Conservation (phyloP, 2,329 filamentous ascomycete species). For the Pleoardoris graminearum region DNA sequence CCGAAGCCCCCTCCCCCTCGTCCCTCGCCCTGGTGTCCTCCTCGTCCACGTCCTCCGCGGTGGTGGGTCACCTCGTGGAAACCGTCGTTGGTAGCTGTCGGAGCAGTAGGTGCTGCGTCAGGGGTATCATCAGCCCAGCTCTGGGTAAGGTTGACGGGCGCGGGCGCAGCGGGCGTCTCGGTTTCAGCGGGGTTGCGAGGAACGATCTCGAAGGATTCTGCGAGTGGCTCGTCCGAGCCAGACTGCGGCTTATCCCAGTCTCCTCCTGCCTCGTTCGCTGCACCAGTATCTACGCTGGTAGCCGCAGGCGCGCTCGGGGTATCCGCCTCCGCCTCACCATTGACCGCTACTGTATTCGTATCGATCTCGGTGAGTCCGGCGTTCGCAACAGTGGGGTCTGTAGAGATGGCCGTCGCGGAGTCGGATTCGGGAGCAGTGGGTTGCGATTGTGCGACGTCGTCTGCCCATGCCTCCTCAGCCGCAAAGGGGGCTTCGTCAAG, state of each 20-base stretch:
- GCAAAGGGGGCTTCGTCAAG: conserved; percentile 58
- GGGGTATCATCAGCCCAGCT: conserved; percentile 81
- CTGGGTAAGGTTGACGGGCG: conserved; percentile 64
- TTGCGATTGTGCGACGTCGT: conserved; percentile 52
- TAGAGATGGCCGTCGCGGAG: conserved; percentile 46
- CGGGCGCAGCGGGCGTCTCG: conserved; percentile 62
- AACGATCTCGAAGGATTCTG: conserved; percentile 75
- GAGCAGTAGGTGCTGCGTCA: conserved; percentile 34
- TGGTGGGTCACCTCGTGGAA: conserved; percentile 68
- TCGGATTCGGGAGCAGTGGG: conserved; percentile 42
- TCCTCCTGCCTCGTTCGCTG: conserved; percentile 62
- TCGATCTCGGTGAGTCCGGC: conserved; percentile 71
- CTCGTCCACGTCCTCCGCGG: conserved; percentile 54
- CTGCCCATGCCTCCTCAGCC: conserved; percentile 54
- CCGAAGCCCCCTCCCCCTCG: conserved; percentile 54
- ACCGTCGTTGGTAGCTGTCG: conserved; percentile 59
- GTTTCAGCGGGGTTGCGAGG: conserved; percentile 75
- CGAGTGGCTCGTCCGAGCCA: conserved; percentile 53
- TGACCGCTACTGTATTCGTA: conserved; percentile 29
- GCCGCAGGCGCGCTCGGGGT: conserved; percentile 39
- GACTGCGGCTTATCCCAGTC: conserved; percentile 64
- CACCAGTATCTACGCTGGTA: conserved; percentile 45
- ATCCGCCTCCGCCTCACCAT: conserved; percentile 34
- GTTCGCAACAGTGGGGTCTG: conserved; percentile 69
- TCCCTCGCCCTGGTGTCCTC: conserved; percentile 47